Evolutionary conservation across 495 filamentous ascomycete genomes (phyloP), one percentile per base, ranked within the genome.

Genomic region (Corynascus novoguineensis): DNA sequence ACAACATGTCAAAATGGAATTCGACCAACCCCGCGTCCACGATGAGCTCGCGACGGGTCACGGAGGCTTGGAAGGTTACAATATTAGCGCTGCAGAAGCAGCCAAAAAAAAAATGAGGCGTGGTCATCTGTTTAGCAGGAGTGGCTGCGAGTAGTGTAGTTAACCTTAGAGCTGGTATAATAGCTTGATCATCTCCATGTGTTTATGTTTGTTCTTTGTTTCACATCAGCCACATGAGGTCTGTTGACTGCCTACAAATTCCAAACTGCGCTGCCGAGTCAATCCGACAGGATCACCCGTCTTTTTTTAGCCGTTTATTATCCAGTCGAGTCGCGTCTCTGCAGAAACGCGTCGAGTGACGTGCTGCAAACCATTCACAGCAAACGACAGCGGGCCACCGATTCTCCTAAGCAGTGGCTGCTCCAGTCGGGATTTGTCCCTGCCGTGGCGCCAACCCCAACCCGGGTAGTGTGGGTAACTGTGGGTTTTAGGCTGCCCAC

Each of bases 331-430:
- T 60, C 58, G 53, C 53, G 53, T 57, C n/a, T 2, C 1, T 45
- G 41, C 49, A 46, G 44, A 48, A 46, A 55, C 59, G 59, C 55
- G 59, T 61, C 27, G 34, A 29, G 35, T 58, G 50, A 46, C 50
- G 50, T 61, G 59, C 59, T 54, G 53, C 53, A 49, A 40, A 55
- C 53, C 47, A 54, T 49, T 45, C 32, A 57, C 38, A 40, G 50
- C 31, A 55, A 55, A 50, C 44, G 42, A 41, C 25, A 34, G 19
- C 29, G 50, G 42, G 22, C 24, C 31, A 24, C 37, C 17, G n/a
- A 41, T 38, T n/a, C n/a, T n/a, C n/a, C 40, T 40, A 19, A 37
- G 42, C 42, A 41, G 57, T 49, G 57, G 53, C 44, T 37, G 15
- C 44, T 25, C 34, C 40, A 60, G 47, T 52, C 46, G 32, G 28